Percentiles rank a stretch among this genome's conserved stretches.
These are phyloP conservation scores for Arachnopeziza araneosa DNA, from an alignment of 2,329 filamentous ascomycete species.

Conservation along the genomic window DNA sequence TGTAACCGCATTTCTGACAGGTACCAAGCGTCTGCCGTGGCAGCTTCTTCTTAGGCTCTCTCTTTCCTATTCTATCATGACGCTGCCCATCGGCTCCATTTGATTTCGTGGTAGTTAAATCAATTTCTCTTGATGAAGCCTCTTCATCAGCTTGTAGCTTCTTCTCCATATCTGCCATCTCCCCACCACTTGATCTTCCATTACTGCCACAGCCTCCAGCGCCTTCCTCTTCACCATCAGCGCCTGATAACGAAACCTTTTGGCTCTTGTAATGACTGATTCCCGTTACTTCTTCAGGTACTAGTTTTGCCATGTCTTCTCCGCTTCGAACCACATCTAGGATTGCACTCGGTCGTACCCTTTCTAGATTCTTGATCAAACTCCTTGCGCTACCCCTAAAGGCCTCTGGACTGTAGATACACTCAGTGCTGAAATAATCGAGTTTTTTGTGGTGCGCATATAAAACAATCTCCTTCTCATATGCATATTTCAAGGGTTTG, in stretches of 20 bases:
- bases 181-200: slow-evolving; percentile 61
- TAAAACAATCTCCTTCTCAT: slow-evolving; percentile 97
- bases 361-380: slow-evolving; percentile 92
- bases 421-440: slow-evolving; percentile 98
- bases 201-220: slow-evolving; percentile 72
- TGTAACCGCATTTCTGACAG: slow-evolving; percentile 86
- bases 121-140: slow-evolving; percentile 57
- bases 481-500: slow-evolving; percentile 96
- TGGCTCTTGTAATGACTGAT: slow-evolving; percentile 43
- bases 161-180: slow-evolving; percentile 79
- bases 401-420: slow-evolving; percentile 95
- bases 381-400: slow-evolving; percentile 89
- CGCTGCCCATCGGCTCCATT: slow-evolving; percentile 18
- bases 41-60: slow-evolving; percentile 31
- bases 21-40: slow-evolving; percentile 72
- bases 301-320: slow-evolving; percentile 91
- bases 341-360: slow-evolving; percentile 88
- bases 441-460: slow-evolving; percentile 96
- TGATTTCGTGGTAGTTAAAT: slow-evolving; percentile 44
- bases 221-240: slow-evolving; percentile 40
- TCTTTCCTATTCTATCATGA: slow-evolving; percentile 20
- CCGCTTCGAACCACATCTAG: slow-evolving; percentile 91
- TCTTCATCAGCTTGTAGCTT: slow-evolving; percentile 60
- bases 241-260: slow-evolving; percentile 30
- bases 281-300: slow-evolving; percentile 53